Base-by-base conservation (phyloP, 2,329 filamentous ascomycete species). In the Clonostachys chloroleuca region DNA sequence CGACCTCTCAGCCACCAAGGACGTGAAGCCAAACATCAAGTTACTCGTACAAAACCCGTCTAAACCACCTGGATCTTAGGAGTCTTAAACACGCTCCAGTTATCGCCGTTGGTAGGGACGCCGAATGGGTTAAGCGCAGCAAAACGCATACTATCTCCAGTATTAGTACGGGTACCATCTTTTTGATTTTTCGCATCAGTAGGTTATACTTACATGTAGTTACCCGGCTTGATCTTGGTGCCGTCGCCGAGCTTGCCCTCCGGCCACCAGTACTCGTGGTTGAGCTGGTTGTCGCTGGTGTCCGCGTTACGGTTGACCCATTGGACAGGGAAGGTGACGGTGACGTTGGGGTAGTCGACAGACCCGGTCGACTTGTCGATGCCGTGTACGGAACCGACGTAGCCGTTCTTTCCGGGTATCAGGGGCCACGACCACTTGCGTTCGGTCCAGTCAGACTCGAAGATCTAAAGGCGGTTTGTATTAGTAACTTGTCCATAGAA, bases 381-480 rank as follows among this genome's bases (percentile, higher is more conserved):
- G 34, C 46, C 46, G 16, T 34, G 34, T 4, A 43, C 40, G n/a
- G 46, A 44, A 13, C 47, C 36, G 36, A 48, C 34, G 35, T 48
- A 36, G 42, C 47, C 42, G 35, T 45, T 59, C 49, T 61, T 24
- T 7, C 64, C 65, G 9, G 54, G 47, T 1, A 59, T 56, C 2
- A 63, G 66, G 6, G 65, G 66, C 44, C 66, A 67, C 14, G 47
- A 44, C 65, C 64, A 68, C 24, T 63, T 51, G 9, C 53, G 46
- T 42, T 65, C 59, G 0, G 50, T 56, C 49, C 57, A 67, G 37
- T 53, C 44, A 1, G 47, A 51, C 18, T 63, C 54, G 47, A 64
- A 65, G 24, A 66, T 57, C 43, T 37, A 35, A 20, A 20, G 5
- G 16, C 16, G n/a, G 34, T 37, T 16, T 30, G 14, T 4, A 8